phyloP scores from a whole-genome alignment of 768 basidiomycete species.

The Amanita inopinata region DNA sequence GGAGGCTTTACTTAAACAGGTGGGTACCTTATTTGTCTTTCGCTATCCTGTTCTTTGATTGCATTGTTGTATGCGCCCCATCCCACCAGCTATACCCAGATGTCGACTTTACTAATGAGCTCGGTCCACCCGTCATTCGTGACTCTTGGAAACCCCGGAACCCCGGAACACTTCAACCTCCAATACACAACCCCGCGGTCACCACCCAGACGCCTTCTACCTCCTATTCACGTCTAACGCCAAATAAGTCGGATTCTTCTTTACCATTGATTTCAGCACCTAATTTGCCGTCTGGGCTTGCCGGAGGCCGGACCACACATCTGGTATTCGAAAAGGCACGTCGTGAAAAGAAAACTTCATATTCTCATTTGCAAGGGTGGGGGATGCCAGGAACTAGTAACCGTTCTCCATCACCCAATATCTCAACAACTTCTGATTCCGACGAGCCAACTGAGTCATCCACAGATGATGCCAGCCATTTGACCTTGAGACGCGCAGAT shows the following conservation, averaged over 20 bases:
- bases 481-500: conserved; percentile 23
- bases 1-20: conserved; percentile 44
- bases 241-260: too few relatives aligned
- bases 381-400: too few relatives aligned
- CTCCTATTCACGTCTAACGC: background rate
- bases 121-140: conserved; percentile 53
- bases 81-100: conserved; percentile 48
- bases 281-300: too few relatives aligned
- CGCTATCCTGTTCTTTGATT: background rate
- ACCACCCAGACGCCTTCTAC: background rate
- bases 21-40: conserved; percentile 24
- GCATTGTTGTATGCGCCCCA: background rate
- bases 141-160: conserved; percentile 47
- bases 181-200: background rate
- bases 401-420: too few relatives aligned
- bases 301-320: conserved; percentile 20
- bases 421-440: conserved; percentile 21
- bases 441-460: conserved; percentile 26
- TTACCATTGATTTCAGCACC: too few relatives aligned
- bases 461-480: conserved; percentile 25
- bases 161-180: background rate
- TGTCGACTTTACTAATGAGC: conserved; percentile 47
- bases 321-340: conserved; percentile 16
- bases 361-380: too few relatives aligned
- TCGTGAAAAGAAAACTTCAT: too few relatives aligned